These are phyloP conservation scores for Conticribra guillardii DNA, from an alignment of 108 stramenopile species.

Conservation along the genomic window DNA sequence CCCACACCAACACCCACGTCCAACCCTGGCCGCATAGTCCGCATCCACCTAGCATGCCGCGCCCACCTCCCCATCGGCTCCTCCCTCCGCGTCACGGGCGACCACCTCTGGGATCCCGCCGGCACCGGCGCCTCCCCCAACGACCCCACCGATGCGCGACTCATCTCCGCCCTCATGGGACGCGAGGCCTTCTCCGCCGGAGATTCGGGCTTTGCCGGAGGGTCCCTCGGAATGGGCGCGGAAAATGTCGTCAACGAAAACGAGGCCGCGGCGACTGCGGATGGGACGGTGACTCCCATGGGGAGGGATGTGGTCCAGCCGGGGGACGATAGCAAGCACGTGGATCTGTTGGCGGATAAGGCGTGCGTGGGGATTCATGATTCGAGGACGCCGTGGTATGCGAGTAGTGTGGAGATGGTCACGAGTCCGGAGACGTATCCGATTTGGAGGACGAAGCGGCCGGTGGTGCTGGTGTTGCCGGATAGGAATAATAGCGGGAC, in stretches of 20 bases:
- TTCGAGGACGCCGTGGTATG: constrained; percentile 18
- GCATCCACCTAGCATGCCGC: constrained; percentile 42
- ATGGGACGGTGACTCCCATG: constrained; percentile 13
- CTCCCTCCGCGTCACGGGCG: constrained; percentile 36
- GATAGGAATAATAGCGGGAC: constrained; percentile 30
- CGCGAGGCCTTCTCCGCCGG: constrained; percentile 17
- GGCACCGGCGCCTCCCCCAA: constrained; percentile 7
- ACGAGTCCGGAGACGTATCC: constrained; percentile 55
- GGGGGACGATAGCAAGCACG: neutral
- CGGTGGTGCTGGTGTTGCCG: constrained; percentile 36
- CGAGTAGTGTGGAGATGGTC: constrained; percentile 42
- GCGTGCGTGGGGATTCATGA: constrained; percentile 19
- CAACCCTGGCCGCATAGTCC: constrained; percentile 33
- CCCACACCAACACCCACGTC: neutral
- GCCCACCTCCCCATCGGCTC: constrained; percentile 40
- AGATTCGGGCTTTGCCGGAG: constrained; percentile 1
- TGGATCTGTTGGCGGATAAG: neutral
- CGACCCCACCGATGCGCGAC: constrained; percentile 18
- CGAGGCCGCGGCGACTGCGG: constrained; percentile 1
- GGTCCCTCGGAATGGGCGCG: constrained; percentile 4
- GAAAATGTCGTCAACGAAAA: constrained; percentile 11
- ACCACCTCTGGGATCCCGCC: constrained; percentile 40
- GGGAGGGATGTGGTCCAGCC: constrained; percentile 5
- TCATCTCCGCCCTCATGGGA: constrained; percentile 3
- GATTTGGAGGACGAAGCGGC: constrained; percentile 47